phyloP scores from a whole-genome alignment of 2,329 filamentous ascomycete genomes.

The Phyllosticta citrichinensis region DNA sequence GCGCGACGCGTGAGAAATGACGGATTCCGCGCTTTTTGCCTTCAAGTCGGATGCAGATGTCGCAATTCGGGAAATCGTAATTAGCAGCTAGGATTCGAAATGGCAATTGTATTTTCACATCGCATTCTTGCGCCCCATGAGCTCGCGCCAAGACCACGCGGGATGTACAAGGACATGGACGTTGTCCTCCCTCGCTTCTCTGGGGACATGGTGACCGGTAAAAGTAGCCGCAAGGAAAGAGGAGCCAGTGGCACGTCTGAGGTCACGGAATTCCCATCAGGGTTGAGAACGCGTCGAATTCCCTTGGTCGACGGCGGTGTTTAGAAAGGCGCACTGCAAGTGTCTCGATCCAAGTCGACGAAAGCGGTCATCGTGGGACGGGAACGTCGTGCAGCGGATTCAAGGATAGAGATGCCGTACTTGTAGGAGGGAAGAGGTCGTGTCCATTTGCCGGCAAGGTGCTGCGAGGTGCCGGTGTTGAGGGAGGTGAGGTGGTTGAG shows the following conservation, averaged over 20 bases:
- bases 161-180: neutral
- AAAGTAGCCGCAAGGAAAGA: neutral
- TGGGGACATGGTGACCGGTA: neutral
- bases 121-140: neutral
- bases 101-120: neutral
- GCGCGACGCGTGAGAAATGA: neutral
- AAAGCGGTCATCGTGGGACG: neutral
- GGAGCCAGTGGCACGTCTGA: neutral
- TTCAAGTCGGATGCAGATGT: neutral
- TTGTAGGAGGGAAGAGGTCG: neutral
- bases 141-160: neutral
- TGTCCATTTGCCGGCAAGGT: neutral
- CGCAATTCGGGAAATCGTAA: neutral
- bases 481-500: neutral
- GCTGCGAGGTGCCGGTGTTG: neutral
- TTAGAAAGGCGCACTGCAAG: neutral
- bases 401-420: neutral
- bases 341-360: neutral
- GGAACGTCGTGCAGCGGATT: neutral
- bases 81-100: neutral
- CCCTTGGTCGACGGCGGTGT: neutral
- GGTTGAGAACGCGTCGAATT: neutral
- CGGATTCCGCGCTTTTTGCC: neutral
- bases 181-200: neutral
- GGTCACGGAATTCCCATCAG: neutral